These are phyloP conservation scores for Colletotrichum acutatum DNA, from an alignment of 2,329 filamentous ascomycete species.

Conservation along the genomic window DNA sequence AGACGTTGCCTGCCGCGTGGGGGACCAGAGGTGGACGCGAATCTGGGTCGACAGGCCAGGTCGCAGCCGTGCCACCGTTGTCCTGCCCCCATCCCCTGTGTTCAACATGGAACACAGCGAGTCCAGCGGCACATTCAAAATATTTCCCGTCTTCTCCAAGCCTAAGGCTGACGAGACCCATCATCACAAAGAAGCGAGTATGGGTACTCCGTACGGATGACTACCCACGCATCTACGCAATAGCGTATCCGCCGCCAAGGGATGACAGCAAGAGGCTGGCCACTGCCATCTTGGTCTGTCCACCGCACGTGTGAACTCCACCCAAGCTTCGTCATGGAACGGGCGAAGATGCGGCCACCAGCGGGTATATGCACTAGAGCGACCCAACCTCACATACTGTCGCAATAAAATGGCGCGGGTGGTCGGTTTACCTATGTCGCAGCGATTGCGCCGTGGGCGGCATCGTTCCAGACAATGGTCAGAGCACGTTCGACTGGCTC, in stretches of 20 bases:
- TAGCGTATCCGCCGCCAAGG: slow-evolving; percentile 2
- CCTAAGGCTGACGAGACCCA: slow-evolving; percentile 32
- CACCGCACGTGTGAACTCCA: slow-evolving; percentile 20
- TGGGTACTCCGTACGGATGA: background rate
- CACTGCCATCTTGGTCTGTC: slow-evolving; percentile 11
- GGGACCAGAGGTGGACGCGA: slow-evolving; percentile 13
- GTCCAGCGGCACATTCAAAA: background rate
- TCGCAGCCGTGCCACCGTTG: slow-evolving; percentile 8
- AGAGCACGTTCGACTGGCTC: background rate
- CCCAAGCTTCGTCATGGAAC: slow-evolving; percentile 22
- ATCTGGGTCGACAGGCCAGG: slow-evolving; percentile 13
- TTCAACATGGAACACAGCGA: background rate
- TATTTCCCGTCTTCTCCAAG: slow-evolving; percentile 17
- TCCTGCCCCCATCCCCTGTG: background rate
- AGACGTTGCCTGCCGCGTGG: slow-evolving; percentile 27
- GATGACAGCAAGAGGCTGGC: slow-evolving; percentile 15
- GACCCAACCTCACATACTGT: background rate
- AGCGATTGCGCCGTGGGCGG: background rate
- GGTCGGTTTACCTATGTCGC: background rate
- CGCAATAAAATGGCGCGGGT: background rate
- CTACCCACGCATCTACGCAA: background rate
- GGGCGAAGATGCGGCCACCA: background rate
- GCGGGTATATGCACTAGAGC: background rate
- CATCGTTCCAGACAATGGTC: background rate
- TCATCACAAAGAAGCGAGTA: background rate